Conservation (phyloP, 192 early-diverging fungal genomes). For the Mortierella claussenii region DNA sequence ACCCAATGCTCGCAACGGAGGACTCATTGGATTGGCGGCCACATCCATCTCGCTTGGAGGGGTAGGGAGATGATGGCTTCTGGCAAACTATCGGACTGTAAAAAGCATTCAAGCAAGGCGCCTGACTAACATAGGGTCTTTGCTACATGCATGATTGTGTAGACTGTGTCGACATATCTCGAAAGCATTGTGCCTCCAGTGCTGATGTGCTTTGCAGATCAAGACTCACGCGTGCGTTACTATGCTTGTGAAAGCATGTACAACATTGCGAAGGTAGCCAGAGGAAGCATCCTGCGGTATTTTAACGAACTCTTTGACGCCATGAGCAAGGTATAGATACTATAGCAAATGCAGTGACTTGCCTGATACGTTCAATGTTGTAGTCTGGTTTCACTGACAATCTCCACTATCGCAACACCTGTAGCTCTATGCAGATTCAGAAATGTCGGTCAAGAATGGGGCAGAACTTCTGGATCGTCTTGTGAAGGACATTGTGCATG, state of each 20-base stretch:
- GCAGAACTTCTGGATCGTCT: conserved; percentile 94
- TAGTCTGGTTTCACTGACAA: conserved; percentile 6
- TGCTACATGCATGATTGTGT: too few species aligned
- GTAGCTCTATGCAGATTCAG: conserved; percentile 88
- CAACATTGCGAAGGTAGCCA: conserved; percentile 97
- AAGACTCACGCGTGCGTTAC: conserved; percentile 93
- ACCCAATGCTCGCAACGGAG: conserved; percentile 91
- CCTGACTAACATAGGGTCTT: too few species aligned
- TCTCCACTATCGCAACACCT: neutral
- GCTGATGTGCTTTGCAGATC: conserved; percentile 91
- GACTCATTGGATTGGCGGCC: conserved; percentile 92
- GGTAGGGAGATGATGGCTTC: conserved; percentile 49
- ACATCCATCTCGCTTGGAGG: conserved; percentile 87
- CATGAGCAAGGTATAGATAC: conserved; percentile 78
- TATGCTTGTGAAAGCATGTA: conserved; percentile 99
- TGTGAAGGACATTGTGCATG: conserved; percentile 97
- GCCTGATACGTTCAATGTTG: neutral
- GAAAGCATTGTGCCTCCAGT: conserved; percentile 92
- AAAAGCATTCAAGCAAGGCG: neutral
- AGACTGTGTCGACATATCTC: conserved; percentile 71
- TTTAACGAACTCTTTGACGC: conserved; percentile 99
- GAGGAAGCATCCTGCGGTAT: conserved; percentile 85
- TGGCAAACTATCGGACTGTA: neutral
- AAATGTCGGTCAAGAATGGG: conserved; percentile 92
- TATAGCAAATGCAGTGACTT: neutral